Base-by-base conservation (phyloP, 768 basidiomycete genomes). In the Kwoniella europaea region DNA sequence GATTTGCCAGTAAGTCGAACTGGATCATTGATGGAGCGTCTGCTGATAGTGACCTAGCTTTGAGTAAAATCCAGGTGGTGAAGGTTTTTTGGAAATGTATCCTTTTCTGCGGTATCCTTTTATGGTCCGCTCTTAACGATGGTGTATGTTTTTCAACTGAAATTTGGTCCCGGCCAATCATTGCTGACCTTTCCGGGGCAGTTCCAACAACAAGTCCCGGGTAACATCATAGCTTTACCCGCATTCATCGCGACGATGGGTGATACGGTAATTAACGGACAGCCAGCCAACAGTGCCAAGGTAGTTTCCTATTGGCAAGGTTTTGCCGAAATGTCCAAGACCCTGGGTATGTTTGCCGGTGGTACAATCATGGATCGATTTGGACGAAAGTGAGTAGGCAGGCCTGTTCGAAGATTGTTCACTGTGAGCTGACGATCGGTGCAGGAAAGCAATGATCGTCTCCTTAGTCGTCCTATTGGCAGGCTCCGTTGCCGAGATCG, bases 261-360 rank as follows among this genome's bases (percentile, higher is more conserved):
- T 52, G 66, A 75, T 52, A 70, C 68, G 10, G 50, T 52, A 4
- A 55, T 75, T 58, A 56, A 75, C 41, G 74, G 74, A n/a, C 18
- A 22, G n/a, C 74, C 72, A 12, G 68, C 68, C 10, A 58, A 71
- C 27, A 70, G 68, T 35, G 71, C 72, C 42, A 61, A 67, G 29
- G 65, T 71, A 4, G 54, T 75, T 22, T 75, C 74, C 12, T 73
- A 52, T 54, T 73, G 71, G 72, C 68, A 71, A 64, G 74, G 74
- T 44, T 73, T 75, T 41, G 59, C 68, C 13, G 74, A 69, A 46
- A 73, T 75, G 72, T 63, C 72, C 15, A 69, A 75, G 61, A 75
- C 72, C 35, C 10, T 75, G 5, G 74, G 74, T 27, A 69, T 70
- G 69, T 73, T 73, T 52, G 59, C 68, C 42, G 74, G 74, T 35